Evolutionary conservation across 75 land plant species (phyloP), one percentile per base, ranked within the genome.

Genomic region (Cupressus sempervirens): DNA sequence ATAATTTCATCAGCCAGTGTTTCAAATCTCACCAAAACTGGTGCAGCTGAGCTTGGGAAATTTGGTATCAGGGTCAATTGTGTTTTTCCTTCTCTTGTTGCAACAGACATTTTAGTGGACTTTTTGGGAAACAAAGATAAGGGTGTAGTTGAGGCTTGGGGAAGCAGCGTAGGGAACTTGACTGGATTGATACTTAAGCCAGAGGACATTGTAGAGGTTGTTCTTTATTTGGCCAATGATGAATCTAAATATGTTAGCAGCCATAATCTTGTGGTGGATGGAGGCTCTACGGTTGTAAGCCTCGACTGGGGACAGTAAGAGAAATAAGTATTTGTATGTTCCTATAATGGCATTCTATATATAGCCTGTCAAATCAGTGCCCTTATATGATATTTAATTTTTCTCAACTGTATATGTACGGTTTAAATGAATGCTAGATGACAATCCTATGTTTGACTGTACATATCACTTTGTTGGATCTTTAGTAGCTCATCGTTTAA

Each of bases 41-140:
- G 88, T 2, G 95, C 95, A 4, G 88, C 90, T 41, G 95, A 94
- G 88, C 87, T 94, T 16, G 95, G 93, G 7, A 50, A 56, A 58
- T 84, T 88, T 84, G 94, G 95, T 46, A 91, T 94, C n/a, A 30
- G 95, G 16, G 94, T 94, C 2, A 94, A 94, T 56, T 96, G 93
- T 87, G 89, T 96, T 40, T 96, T 96, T 14, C 96, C 98, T 2
- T 86, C 83, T 67, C 94, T 89, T 16, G 89, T 95, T 6, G 91
- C 93, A 13, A 94, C 95, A 1, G 62, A 87, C 3, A 93, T 93
- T 91, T 83, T 90, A 16, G 75, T 90, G 2, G 83, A 89, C 76
- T 91, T 89, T 29, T 93, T 92, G 91, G 86, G 88, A 50, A 26
- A 4, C 23, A 30, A 56, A 7, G 85, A 53, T 0, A 87, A 90